phyloP scores from a whole-genome alignment of 352 stramenopile genomes.

The Aphanomyces euteiches region DNA sequence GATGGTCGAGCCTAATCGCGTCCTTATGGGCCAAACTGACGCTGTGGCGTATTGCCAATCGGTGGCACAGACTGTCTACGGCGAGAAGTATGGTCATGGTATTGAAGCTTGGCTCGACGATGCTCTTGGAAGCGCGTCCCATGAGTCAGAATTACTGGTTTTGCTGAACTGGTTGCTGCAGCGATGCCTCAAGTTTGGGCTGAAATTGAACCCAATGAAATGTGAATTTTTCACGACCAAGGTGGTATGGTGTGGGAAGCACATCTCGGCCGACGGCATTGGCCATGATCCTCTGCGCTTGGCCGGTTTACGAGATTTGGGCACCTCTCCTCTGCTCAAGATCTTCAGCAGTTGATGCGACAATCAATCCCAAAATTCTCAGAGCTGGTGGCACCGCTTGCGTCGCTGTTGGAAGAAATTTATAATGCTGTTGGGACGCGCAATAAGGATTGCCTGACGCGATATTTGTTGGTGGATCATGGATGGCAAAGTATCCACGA shows the following conservation, averaged over 20 bases:
- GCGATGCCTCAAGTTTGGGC: neutral
- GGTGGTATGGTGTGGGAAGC: constrained; percentile 3
- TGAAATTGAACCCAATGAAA: neutral
- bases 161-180: neutral
- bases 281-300: neutral
- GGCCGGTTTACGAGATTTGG: neutral
- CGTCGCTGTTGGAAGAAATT: too few species aligned
- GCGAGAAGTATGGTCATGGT: neutral
- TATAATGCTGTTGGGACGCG: too few species aligned
- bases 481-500: too few species aligned
- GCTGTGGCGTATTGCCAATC: neutral
- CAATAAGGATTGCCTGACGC: too few species aligned
- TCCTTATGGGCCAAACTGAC: constrained; percentile 4
- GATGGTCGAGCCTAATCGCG: neutral
- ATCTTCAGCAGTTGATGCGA: neutral
- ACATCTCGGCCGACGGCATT: neutral
- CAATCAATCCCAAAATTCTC: neutral
- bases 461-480: too few species aligned
- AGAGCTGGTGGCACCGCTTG: neutral
- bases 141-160: neutral
- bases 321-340: neutral
- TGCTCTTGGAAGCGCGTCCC: neutral
- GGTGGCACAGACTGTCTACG: neutral
- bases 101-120: constrained; percentile 5
- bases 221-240: neutral